Conservation (phyloP, 345 rosid species). For the Nephelium lappaceum region DNA sequence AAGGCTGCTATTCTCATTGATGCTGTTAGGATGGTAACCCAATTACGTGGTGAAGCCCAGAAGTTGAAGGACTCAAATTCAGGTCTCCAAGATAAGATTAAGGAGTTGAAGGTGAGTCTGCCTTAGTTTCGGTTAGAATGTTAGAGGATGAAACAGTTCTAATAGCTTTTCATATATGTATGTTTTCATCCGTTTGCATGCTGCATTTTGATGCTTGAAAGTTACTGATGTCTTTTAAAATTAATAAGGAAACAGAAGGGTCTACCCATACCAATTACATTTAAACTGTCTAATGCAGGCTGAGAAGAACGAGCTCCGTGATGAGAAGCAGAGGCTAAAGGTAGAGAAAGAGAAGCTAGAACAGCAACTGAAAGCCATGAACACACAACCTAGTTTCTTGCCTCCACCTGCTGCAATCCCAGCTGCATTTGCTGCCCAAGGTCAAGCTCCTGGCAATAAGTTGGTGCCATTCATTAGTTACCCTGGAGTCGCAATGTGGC, state of each 20-base stretch:
- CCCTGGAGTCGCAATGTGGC: conserved; percentile 99
- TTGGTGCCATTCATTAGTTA: conserved; percentile 85
- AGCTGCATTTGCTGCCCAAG: conserved; percentile 73
- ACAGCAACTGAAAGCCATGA: conserved; percentile 65
- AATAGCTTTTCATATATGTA: neutral
- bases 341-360: conserved; percentile 72
- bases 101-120: conserved; percentile 64
- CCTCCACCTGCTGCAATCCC: conserved; percentile 60
- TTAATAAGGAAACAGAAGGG: neutral
- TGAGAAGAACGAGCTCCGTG: conserved; percentile 86
- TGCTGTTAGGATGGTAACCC: conserved; percentile 84
- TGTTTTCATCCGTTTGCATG: neutral
- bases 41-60: conserved; percentile 72
- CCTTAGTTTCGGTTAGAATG: neutral
- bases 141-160: neutral
- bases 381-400: conserved; percentile 67
- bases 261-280: neutral
- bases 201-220: neutral
- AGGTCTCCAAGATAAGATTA: conserved; percentile 83
- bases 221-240: neutral
- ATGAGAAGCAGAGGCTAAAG: conserved; percentile 68
- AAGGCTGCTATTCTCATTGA: conserved; percentile 83
- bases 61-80: conserved; percentile 85
- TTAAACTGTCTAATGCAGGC: conserved; percentile 39
- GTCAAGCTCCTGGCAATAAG: conserved; percentile 88